Base-by-base conservation (phyloP, 1,139 yeast species). In the Martiniozyma asiatica region DNA sequence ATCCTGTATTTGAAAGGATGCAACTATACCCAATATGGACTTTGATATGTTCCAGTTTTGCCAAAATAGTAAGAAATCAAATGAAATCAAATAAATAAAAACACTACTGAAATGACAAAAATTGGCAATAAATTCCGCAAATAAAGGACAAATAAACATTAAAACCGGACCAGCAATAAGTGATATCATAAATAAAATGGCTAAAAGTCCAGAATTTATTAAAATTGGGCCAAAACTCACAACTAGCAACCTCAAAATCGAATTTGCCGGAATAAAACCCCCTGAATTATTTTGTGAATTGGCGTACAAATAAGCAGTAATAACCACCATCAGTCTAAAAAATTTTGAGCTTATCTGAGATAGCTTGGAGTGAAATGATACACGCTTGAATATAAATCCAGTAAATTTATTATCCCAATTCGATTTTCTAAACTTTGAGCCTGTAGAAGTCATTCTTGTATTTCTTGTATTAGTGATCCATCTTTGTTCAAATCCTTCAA, bases 21-120 rank as follows among this genome's bases (percentile, higher is more conserved):
- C 49, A 11, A 62, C 59, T 12, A 63, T 48, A 1, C 78, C 80
- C 11, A 72, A 46, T 2, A 71, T 38, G 0, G 78, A 58, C 31
- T 56, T 56, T 5, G 68, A 52, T 35, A 68, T 48, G 36, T 65
- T 58, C 70, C 74, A 70, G 33, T 63, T 63, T 37, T 74, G 76
- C 11, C 63, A 50, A 25, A 62, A 51, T 64, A 74, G 65, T 23
- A 73, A 50, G 8, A 69, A 35, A 35, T 68, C 70, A 47, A 71
- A 69, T 26, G 61, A 59, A 1, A 59, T 9, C 1, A 68, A 37
- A 42, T 72, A 65, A 27, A 56, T 60, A 4, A 64, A 9, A 1
- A 68, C 43, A 0, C 68, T 63, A 6, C 65, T 38, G 1, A 55
- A 31, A 42, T 68, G 78, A 1, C 61, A 71, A 2, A 55, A 26